These are phyloP conservation scores for Stevia rebaudiana DNA, from an alignment of 140 eudicot species.

Conservation along the genomic window DNA sequence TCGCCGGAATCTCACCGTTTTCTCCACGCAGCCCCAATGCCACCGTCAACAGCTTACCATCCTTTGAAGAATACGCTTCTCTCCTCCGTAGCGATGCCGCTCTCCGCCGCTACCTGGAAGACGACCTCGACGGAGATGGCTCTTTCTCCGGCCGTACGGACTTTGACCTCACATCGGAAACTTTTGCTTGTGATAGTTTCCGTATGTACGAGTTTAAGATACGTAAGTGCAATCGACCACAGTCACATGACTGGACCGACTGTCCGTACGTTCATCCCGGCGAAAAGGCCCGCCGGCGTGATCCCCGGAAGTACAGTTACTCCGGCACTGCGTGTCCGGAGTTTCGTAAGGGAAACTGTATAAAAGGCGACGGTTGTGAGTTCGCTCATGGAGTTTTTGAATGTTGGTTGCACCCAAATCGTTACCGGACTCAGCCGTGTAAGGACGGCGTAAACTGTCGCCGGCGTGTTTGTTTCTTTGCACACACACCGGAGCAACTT, in stretches of 20 bases:
- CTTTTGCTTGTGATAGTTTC: slow-evolving; percentile 51
- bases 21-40: slow-evolving; percentile 39
- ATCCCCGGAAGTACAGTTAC: slow-evolving; percentile 57
- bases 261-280: slow-evolving; percentile 94
- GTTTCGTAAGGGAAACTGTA: slow-evolving; percentile 66
- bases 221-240: slow-evolving; percentile 51
- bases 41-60: slow-evolving; percentile 14
- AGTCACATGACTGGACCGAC: slow-evolving; percentile 94
- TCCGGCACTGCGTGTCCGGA: slow-evolving; percentile 89
- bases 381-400: slow-evolving; percentile 78
- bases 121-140: slow-evolving; percentile 18
- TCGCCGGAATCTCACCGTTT: slow-evolving; percentile 24
- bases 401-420: slow-evolving; percentile 72
- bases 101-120: slow-evolving; percentile 35
- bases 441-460: slow-evolving; percentile 64
- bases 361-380: slow-evolving; percentile 76
- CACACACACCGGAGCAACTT: slow-evolving; percentile 79
- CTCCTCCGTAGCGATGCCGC: slow-evolving; percentile 45
- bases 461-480: slow-evolving; percentile 77
- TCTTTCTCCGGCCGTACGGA: slow-evolving; percentile 2
- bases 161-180: slow-evolving; percentile 34
- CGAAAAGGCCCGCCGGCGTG: slow-evolving; percentile 87
- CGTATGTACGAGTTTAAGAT: slow-evolving; percentile 84
- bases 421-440: slow-evolving; percentile 82
- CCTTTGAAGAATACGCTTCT: slow-evolving; percentile 38